Percentiles rank a stretch among this genome's conserved stretches.
phyloP scores from a whole-genome alignment of 1,139 yeast species.

The Pneumocystis jirovecii region DNA sequence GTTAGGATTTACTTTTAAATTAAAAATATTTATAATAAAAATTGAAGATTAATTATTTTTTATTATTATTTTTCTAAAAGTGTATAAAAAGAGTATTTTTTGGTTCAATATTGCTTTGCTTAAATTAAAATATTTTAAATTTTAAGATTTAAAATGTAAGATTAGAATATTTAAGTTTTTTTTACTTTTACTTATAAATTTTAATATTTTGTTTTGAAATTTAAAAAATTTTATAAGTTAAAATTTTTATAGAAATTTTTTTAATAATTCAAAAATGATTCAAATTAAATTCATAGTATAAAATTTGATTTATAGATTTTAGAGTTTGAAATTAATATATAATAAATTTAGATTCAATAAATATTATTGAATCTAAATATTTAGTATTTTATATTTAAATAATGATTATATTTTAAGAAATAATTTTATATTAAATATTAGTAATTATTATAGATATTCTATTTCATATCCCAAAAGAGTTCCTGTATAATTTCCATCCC shows the following conservation, averaged over 20 bases:
- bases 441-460: conserved; percentile 16
- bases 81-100: no score
- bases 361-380: neutral
- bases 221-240: no score
- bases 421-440: neutral
- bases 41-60: no score
- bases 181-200: no score
- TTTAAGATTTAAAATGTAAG: neutral
- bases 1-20: neutral
- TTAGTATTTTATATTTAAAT: neutral
- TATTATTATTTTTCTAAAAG: no score
- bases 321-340: neutral
- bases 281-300: neutral
- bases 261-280: neutral
- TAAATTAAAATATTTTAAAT: no score
- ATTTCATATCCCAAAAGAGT: conserved; percentile 69
- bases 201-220: no score
- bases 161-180: neutral
- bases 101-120: no score
- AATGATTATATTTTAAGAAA: neutral
- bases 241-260: neutral
- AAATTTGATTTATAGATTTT: neutral
- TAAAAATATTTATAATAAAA: no score
- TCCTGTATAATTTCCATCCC: conserved; percentile 77
- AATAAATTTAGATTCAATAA: neutral